Evolutionary conservation across 2,329 filamentous ascomycete species (phyloP), one percentile per base, ranked within the genome.

Genomic region (Simplicillium aogashimaense): DNA sequence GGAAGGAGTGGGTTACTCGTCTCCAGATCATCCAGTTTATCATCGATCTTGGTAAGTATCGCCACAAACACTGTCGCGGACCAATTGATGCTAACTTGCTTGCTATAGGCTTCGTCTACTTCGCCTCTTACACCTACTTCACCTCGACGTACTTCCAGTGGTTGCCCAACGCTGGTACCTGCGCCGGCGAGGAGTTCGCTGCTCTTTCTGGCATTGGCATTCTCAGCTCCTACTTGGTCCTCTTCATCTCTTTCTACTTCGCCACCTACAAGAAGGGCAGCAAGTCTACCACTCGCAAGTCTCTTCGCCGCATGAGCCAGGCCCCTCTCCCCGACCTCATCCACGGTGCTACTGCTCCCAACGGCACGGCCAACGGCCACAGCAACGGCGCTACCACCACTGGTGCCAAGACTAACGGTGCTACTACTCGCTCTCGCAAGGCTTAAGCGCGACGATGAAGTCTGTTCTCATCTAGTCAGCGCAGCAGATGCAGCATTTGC

Each of bases 1-100:
- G 90, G 90, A 97, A 97, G 83, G 87, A 95, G 70, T 97, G 90
- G 83, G 94, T 97, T 61, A 97, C 90, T 53, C 86, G 89, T 59
- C 83, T 95, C 58, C 90, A 97, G 69, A 97, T 97, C 65, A 79
- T 86, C 55, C 90, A 97, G 64, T 97, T 97, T 69, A 77, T 97
- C 61, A 90, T 97, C 63, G 90, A 95, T 66, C 83, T 97, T 46
- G 88, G 86, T 89, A 78, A 58, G 82, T 65, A 29, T 31, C 36
- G 15, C 10, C n/a, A 25, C 12, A 37, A 31, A 30, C 14, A n/a
- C 8, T 15, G 10, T 20, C 15, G 12, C 9, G 14, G 25, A 3
- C 14, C 12, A 31, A 14, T 9, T 7, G 37, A 15, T 20, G 7
- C 43, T 48, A 33, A 47, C 50, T 18, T 18, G 12, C 35, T 17